Conservation (phyloP, 129 eudicot genomes). For the Pseudognaphalium luteoalbum region DNA sequence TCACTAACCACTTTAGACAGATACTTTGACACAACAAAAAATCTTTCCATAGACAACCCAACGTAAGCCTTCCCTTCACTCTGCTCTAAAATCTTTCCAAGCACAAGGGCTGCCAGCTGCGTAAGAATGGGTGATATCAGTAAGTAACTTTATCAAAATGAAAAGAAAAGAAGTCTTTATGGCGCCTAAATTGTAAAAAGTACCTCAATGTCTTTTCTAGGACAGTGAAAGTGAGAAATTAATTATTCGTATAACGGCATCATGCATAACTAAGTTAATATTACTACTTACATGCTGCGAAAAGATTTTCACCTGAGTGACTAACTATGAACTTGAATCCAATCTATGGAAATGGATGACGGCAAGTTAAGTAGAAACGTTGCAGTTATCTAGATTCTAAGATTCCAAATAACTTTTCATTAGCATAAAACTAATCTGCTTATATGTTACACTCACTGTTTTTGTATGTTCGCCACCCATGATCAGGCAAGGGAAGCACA, state of each 20-base stretch:
- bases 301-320: background rate
- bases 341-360: background rate
- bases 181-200: background rate
- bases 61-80: conserved; percentile 18
- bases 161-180: background rate
- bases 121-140: background rate
- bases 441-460: conserved; percentile 28
- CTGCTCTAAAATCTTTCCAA: conserved; percentile 32
- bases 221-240: no score
- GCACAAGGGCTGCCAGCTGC: conserved; percentile 32
- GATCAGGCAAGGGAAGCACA: conserved; percentile 38
- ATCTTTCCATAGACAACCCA: conserved; percentile 1
- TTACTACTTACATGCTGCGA: no score
- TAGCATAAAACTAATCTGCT: background rate
- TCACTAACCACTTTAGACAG: conserved; percentile 20
- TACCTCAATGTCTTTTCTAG: background rate
- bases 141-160: background rate
- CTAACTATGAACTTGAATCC: background rate
- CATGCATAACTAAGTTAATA: no score
- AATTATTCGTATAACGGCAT: no score
- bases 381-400: background rate
- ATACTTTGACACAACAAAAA: conserved; percentile 6
- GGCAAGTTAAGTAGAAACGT: background rate
- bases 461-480: conserved; percentile 20
- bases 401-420: background rate